Evolutionary conservation across 2,329 filamentous ascomycete genomes (phyloP).

Genomic region (Fusarium sp.): DNA sequence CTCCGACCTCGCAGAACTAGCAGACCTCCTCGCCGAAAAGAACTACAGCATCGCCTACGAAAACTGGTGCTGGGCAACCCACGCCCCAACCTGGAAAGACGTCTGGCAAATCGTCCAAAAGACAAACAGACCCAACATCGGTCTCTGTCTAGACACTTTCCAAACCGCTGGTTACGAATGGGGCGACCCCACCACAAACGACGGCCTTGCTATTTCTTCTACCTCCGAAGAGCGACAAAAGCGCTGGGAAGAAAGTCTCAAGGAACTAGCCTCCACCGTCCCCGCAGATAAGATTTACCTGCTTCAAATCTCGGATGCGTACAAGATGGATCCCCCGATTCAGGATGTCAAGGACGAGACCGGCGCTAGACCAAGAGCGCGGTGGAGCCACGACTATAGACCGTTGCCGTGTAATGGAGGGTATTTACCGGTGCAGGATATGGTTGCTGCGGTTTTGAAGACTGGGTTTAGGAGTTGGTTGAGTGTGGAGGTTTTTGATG

Average conservation of each 20-base stretch:
- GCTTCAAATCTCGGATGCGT: conserved; percentile 80
- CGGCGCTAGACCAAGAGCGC: conserved; percentile 69
- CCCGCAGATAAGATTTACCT: conserved; percentile 79
- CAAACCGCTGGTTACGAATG: conserved; percentile 79
- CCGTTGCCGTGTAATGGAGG: conserved; percentile 77
- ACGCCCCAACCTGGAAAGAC: conserved; percentile 74
- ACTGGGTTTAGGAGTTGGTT: conserved; percentile 77
- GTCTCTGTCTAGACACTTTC: conserved; percentile 82
- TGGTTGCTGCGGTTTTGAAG: conserved; percentile 72
- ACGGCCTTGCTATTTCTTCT: conserved; percentile 65
- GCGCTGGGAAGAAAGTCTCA: conserved; percentile 65
- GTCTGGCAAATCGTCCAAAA: conserved; percentile 75
- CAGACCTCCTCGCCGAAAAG: conserved; percentile 68
- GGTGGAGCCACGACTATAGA: conserved; percentile 78
- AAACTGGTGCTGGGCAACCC: conserved; percentile 85
- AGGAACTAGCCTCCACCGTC: conserved; percentile 66
- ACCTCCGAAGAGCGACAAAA: conserved; percentile 58
- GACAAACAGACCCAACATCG: conserved; percentile 74
- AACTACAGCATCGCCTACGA: conserved; percentile 77
- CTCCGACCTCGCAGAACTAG: conserved; percentile 71
- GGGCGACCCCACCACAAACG: conserved; percentile 74
- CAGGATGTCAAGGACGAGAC: conserved; percentile 57
- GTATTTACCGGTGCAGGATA: conserved; percentile 74
- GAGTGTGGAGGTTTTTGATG: conserved; percentile 77
- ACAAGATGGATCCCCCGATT: conserved; percentile 69